A percentile compares a stretch with the other conserved stretches of the same genome.
Conservation (phyloP, 2,329 filamentous ascomycete genomes). For the Emmonsia crescens region DNA sequence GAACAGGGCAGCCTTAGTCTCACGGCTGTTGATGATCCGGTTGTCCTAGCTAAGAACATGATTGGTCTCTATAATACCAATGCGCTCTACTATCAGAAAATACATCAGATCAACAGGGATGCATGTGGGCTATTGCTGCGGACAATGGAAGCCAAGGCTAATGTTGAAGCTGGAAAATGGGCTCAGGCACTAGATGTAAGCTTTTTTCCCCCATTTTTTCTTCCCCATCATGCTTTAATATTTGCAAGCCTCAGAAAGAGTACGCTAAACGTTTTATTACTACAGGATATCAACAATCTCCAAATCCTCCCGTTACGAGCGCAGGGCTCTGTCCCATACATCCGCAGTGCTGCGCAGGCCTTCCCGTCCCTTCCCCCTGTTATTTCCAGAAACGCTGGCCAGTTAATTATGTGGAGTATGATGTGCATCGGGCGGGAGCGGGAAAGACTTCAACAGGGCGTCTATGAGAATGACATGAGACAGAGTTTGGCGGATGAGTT, state of each 20-base stretch:
- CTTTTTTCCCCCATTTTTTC: slow-evolving; percentile 16
- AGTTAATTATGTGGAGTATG: slow-evolving; percentile 89
- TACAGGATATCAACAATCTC: slow-evolving; percentile 59
- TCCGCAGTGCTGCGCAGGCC: slow-evolving; percentile 68
- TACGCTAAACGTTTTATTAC: slow-evolving; percentile 17
- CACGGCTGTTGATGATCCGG: slow-evolving; percentile 57
- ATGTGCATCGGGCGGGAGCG: slow-evolving; percentile 72
- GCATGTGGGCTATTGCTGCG: slow-evolving; percentile 49
- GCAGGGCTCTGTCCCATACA: slow-evolving; percentile 61
- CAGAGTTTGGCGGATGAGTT: slow-evolving; percentile 54
- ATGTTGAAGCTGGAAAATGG: slow-evolving; percentile 50
- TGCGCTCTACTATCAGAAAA: slow-evolving; percentile 49
- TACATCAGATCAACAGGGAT: slow-evolving; percentile 47
- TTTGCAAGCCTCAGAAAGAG: slow-evolving; percentile 6
- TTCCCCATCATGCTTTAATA: not conserved
- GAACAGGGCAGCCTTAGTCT: slow-evolving; percentile 44
- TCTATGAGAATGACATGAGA: slow-evolving; percentile 51
- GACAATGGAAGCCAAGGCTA: slow-evolving; percentile 50
- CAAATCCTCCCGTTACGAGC: slow-evolving; percentile 72
- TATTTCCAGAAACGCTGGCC: slow-evolving; percentile 80
- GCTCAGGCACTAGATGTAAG: slow-evolving; percentile 54
- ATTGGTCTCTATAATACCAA: slow-evolving; percentile 51
- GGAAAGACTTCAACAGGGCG: slow-evolving; percentile 55
- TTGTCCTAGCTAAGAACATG: slow-evolving; percentile 53
- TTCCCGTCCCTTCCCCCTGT: slow-evolving; percentile 70